Conservation (phyloP, 345 rosid species). For the Corymbia maculata region DNA sequence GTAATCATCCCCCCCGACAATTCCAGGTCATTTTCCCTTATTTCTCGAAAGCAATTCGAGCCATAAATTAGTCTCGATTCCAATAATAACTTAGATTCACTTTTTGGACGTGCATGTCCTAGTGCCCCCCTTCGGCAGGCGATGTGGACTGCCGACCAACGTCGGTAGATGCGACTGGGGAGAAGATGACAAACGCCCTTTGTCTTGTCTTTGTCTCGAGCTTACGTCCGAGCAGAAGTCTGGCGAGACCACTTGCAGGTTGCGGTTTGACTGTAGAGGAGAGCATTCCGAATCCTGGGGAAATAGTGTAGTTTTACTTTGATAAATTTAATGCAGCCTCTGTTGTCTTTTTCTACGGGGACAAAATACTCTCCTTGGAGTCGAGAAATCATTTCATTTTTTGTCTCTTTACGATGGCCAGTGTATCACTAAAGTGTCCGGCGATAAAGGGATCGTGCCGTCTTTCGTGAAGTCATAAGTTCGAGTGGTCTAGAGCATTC, state of each 20-base stretch:
- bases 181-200: neutral
- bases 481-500: neutral
- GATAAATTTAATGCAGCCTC: neutral
- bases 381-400: neutral
- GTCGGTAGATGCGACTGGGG: neutral
- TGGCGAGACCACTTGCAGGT: neutral
- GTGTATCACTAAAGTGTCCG: neutral
- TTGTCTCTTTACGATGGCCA: neutral
- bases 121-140: neutral
- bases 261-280: neutral
- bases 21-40: neutral
- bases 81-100: neutral
- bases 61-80: neutral
- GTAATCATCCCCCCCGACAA: neutral
- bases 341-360: neutral
- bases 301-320: neutral
- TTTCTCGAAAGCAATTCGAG: neutral
- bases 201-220: neutral
- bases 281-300: neutral
- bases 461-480: neutral
- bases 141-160: neutral
- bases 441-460: neutral
- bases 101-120: neutral
- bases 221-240: neutral
- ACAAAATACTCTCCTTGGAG: neutral